These are phyloP conservation scores for Aspergillus aculeatus DNA, from an alignment of 2,329 filamentous ascomycete species.

Conservation along the genomic window DNA sequence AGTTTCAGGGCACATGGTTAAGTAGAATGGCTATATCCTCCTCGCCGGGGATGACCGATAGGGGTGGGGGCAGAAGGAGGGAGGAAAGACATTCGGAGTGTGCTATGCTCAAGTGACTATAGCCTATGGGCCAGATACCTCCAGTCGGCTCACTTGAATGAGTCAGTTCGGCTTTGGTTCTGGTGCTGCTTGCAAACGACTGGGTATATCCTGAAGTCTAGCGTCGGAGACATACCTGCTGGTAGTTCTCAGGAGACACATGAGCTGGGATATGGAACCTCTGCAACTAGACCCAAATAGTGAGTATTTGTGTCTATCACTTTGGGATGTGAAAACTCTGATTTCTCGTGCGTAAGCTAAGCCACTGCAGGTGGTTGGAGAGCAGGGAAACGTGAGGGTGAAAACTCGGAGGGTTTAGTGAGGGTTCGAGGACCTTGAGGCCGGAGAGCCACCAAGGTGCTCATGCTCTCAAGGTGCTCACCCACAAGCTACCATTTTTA, in stretches of 20 bases:
- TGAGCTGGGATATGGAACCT: neutral
- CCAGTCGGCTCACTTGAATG: too few species aligned
- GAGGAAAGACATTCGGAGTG: too few species aligned
- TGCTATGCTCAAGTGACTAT: too few species aligned
- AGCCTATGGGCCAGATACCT: too few species aligned
- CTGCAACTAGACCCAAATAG: neutral
- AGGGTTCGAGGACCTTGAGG: conserved; percentile 4
- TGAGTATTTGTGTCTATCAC: neutral
- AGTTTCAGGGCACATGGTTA: too few species aligned
- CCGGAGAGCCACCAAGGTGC: conserved; percentile 12
- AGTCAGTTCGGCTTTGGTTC: too few species aligned
- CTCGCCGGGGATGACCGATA: too few species aligned
- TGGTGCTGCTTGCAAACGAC: neutral
- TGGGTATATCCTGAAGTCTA: neutral
- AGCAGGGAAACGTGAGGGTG: neutral
- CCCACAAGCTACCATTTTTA: neutral
- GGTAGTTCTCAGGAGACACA: neutral
- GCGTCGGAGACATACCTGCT: neutral
- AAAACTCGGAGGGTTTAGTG: neutral
- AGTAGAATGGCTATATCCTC: too few species aligned
- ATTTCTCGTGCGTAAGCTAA: neutral
- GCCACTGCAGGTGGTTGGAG: neutral
- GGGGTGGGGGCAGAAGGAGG: too few species aligned
- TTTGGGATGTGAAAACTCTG: neutral
- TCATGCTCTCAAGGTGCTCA: conserved; percentile 12